Base-by-base conservation (phyloP, 1,139 yeast species). In the Zygoascus meyerae region DNA sequence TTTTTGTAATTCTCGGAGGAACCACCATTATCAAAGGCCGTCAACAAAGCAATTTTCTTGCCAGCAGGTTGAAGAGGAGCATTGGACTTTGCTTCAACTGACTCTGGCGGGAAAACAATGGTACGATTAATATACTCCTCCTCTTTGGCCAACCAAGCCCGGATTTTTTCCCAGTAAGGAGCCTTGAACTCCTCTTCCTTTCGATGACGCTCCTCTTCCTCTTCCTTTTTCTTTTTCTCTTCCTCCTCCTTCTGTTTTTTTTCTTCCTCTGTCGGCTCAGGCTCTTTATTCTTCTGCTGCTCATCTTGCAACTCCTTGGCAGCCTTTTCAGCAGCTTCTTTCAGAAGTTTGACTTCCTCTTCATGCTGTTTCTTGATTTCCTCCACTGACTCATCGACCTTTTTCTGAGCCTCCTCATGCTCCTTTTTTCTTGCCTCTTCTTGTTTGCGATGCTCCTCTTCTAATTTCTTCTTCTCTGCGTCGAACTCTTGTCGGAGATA, bases 21-120 rank as follows among this genome's bases (percentile, higher is more conserved):
- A 14, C 62, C 63, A 10, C 52, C 54, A 31, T 58, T 58, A 42
- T 65, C 68, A 32, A 59, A 49, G 4, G 65, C 67, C 16, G 68
- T 56, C 42, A 64, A 44, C 15, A 65, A 28, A 12, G 63, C 56
- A 17, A 64, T 56, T 38, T 58, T 54, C 6, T 52, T 39, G 14
- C 64, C 63, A 18, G 52, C 34, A 5, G 61, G 62, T 33, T 55
- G 51, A 3, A 55, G 30, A 9, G 32, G 40, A 8, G 34, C 41
- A 7, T 21, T 21, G 6, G 26, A 21, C 26, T 21, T 21, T 21
- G 29, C 11, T 12, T 18, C 10, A 30, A 26, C 29, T 12, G n/a
- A 17, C n/a, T 35, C 43, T 14, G 43, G 43, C 10, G 45, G 45
- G 31, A 36, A 35, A 2, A 30, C 40, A 15, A 35, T 28, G 2